Base-by-base conservation (phyloP, 1,139 yeast species). In the Debaryomyces psychrophilus region DNA sequence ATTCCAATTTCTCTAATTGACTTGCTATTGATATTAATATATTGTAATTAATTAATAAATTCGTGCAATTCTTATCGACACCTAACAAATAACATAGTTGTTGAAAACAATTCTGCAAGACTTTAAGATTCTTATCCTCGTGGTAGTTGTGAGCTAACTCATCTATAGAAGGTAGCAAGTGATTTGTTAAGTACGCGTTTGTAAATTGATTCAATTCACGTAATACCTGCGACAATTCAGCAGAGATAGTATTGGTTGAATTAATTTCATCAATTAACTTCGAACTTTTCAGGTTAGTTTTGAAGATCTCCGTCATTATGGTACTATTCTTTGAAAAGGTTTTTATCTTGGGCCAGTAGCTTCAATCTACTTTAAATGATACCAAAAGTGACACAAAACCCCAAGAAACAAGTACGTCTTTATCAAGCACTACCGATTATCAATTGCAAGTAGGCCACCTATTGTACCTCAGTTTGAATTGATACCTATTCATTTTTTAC, bases 61-160 rank as follows among this genome's bases (percentile, higher is more conserved):
- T 48, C 46, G 18, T 52, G 49, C 44, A 60, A 55, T 37, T 53
- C 58, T 59, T 55, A 33, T 65, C 67, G 18, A 58, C 50, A n/a
- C 59, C 56, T 28, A 65, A 47, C 14, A 61, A 48, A 46, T 58
- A 57, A 45, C 61, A 63, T 38, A 65, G 46, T 20, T 64, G 58
- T 38, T 63, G 61, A 48, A 67, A 67, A 4, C 57, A 45, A 7
- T 54, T 51, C 47, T 63, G 67, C 20, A 66, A 51, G 2, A 28
- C 33, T n/a, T 47, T 38, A 43, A 59, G 55, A 18, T 52, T 50
- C 6, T 37, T 57, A 46, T 59, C 62, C 18, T 61, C 64, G 31
- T 53, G 44, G 26, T 36, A 28, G 20, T 20, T 9, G 7, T 41
- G 14, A 12, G 41, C 8, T n/a, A 40, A 27, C 22, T 28, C 35